A percentile compares a stretch with the other conserved stretches of the same genome.
phyloP scores from a whole-genome alignment of 805 yeast genomes.

The Ogataea nitratoaversa region DNA sequence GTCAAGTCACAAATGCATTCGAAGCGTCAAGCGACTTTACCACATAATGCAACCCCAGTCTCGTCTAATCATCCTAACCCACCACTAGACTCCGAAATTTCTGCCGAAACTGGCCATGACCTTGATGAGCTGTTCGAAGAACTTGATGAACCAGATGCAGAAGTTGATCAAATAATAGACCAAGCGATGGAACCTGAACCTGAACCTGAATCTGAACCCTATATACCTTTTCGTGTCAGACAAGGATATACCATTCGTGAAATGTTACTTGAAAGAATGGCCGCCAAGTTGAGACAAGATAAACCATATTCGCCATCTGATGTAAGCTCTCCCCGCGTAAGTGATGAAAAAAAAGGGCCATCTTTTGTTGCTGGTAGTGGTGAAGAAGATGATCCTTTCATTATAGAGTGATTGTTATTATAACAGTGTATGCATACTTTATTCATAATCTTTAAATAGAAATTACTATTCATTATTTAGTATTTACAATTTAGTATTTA shows the following conservation, averaged over 20 bases:
- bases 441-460: too few relatives aligned
- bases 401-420: constrained; percentile 27
- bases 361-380: constrained; percentile 30
- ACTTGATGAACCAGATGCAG: constrained; percentile 8
- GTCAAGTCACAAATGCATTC: constrained; percentile 1
- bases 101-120: constrained; percentile 12
- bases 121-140: constrained; percentile 16
- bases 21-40: not conserved
- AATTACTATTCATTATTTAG: too few relatives aligned
- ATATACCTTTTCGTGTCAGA: not conserved
- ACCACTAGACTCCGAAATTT: too few relatives aligned
- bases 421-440: too few relatives aligned
- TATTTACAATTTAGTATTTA: too few relatives aligned
- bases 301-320: too few relatives aligned
- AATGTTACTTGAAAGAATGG: not conserved
- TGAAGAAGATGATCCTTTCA: constrained; percentile 29
- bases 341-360: constrained; percentile 8
- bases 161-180: constrained; percentile 12
- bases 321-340: not conserved
- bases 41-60: too few relatives aligned
- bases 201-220: not conserved
- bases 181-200: constrained; percentile 2
- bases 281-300: not conserved
- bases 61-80: too few relatives aligned
- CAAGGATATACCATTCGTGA: not conserved